Conservation (phyloP, 2,329 filamentous ascomycete species). For the Aspergillus quadricinctus region DNA sequence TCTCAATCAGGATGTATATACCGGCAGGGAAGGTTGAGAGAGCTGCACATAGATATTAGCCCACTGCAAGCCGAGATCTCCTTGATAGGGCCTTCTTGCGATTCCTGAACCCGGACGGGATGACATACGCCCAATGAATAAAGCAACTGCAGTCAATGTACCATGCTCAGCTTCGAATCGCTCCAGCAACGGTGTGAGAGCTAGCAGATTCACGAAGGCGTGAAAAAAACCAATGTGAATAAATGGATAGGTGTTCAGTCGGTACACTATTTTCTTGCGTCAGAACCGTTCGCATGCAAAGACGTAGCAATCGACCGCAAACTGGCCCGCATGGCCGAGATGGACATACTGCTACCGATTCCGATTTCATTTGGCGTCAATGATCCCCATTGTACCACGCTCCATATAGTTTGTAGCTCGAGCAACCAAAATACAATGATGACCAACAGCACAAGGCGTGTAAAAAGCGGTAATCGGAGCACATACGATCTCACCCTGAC, state of each 20-base stretch:
- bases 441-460: constrained; percentile 62
- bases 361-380: constrained; percentile 73
- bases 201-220: constrained; percentile 71
- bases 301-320: background rate
- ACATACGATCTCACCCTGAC: constrained; percentile 74
- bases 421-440: constrained; percentile 68
- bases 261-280: constrained; percentile 63
- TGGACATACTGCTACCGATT: constrained; percentile 62
- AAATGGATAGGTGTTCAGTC: constrained; percentile 86
- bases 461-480: constrained; percentile 81
- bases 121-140: constrained; percentile 85
- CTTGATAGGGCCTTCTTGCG: background rate
- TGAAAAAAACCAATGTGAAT: constrained; percentile 81
- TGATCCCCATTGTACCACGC: constrained; percentile 70
- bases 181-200: constrained; percentile 82
- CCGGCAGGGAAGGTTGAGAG: constrained; percentile 77
- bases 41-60: constrained; percentile 45
- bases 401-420: constrained; percentile 65
- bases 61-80: constrained; percentile 1
- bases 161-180: constrained; percentile 91
- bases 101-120: background rate
- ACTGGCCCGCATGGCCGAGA: background rate
- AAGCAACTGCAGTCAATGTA: constrained; percentile 76
- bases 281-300: background rate
- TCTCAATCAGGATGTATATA: constrained; percentile 75